Evolutionary conservation across 495 filamentous ascomycete species (phyloP), one percentile per base, ranked within the genome.

Genomic region (Eremomyces bilateralis): DNA sequence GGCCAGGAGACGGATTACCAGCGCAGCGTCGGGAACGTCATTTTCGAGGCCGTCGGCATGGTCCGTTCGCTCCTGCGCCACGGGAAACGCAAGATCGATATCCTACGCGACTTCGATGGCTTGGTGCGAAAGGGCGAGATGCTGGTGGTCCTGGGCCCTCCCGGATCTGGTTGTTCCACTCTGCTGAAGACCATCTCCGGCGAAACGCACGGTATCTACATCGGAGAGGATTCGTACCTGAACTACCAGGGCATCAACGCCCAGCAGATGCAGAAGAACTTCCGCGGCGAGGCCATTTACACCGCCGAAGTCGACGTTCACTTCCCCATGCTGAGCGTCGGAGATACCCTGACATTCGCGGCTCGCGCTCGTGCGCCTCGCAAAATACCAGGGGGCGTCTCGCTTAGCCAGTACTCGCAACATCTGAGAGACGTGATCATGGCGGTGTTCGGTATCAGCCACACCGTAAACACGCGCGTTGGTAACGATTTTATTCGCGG

Each of bases 81-180:
- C 19, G 59, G 60, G 4, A 60, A 65, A 49, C 53, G 67, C 25
- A 63, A 66, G 48, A 73, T 76, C 49, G 57, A 79, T 22, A 83
- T 85, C 37, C 57, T 88, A 20, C 67, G 67, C 20, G 54, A 69
- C 20, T 80, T 84, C 44, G 73, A 78, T 34, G 80, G 79, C 1
- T 47, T 83, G 4, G 60, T 85, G 2, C 65, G 66, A 42, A 69
- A 65, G 17, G 80, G 80, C 11, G 80, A 88, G 56, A 81, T 80
- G 72, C 57, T 88, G 27, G 60, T 85, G 13, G 79, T 85, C 0
- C 61, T 85, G 15, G 80, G 78, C 13, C 68, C 72, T 16, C 80
- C 80, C 11, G 80, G 40, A 34, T 65, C 64, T 38, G 74, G 76
- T 18, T 77, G 71, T 39, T 70, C 73, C 11, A 83, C 79, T 3